Base-by-base conservation (phyloP, 805 yeast genomes). In the Pichia phayaonensis region DNA sequence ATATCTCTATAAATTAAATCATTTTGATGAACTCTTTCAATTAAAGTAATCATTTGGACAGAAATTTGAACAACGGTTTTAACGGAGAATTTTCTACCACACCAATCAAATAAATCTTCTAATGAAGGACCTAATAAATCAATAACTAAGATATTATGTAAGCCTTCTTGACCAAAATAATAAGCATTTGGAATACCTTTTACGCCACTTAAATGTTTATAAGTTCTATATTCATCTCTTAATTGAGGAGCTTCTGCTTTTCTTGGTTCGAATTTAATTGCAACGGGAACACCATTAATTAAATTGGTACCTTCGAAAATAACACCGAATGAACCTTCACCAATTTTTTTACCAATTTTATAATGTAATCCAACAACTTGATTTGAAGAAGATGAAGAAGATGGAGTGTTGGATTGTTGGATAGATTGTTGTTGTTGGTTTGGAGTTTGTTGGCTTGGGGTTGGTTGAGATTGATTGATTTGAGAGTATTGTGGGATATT, bases 251-350 rank as follows among this genome's bases (percentile, higher is more conserved):
- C 97, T 61, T 94, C 99, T 39, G 95, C 83, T 66, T 90, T 94
- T 61, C 98, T 77, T 21, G 97, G 98, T 70, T 94, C 96, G 61
- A 94, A 94, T 70, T 94, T 94, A 67, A 94, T 92, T 40, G 98
- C 99, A 44, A 94, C 98, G 46, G 87, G 95, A 54, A 84, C 84
- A 57, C 90, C 90, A 72, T 90, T 92, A 60, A 94, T 81, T 64
- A 94, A 76, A 66, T 94, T 92, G 42, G 88, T 80, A 55, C 99
- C 99, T 72, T 94, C 98, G 66, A 94, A 94, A 53, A 94, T 85
- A 48, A 94, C 96, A 50, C 99, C 99, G 68, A 94, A 94, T 4
- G 98, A 92, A 42, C 99, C 99, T 70, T 94, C 98, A 51, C 99
- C 99, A 54, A 94, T 90, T 72, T 94, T 94, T 68, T 90, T 92